Percentiles rank a stretch among this genome's conserved stretches.
These are phyloP conservation scores for Musa acuminata DNA, from an alignment of 176 grass and related monocot species.

Conservation along the genomic window DNA sequence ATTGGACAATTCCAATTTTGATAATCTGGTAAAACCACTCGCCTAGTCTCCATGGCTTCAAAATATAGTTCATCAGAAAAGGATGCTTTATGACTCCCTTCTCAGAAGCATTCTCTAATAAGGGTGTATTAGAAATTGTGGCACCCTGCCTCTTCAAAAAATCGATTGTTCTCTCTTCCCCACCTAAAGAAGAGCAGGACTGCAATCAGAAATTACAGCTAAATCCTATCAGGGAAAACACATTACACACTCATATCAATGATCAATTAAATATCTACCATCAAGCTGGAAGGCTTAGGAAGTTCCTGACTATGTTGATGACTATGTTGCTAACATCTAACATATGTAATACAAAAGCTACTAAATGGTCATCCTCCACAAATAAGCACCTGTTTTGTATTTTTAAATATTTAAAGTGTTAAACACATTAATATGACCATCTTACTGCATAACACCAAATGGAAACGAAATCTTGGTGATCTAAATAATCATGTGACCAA, in stretches of 20 bases:
- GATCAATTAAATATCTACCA: neutral
- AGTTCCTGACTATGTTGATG: neutral
- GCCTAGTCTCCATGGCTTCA: constrained; percentile 63
- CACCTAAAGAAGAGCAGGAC: constrained; percentile 33
- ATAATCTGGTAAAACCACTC: constrained; percentile 66
- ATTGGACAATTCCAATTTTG: constrained; percentile 81
- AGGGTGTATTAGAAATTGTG: constrained; percentile 27
- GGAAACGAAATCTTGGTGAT: no score
- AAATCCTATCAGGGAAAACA: neutral
- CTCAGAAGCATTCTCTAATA: constrained; percentile 52
- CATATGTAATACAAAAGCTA: no score
- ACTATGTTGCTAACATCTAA: no score
- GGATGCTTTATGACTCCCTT: constrained; percentile 57
- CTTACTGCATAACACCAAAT: no score
- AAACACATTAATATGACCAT: no score
- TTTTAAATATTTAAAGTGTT: neutral
- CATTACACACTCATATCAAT: neutral
- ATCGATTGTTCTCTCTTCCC: constrained; percentile 75
- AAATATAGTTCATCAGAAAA: constrained; percentile 73
- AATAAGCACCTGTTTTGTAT: no score
- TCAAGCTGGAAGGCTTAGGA: no score
- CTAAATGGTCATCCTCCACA: no score
- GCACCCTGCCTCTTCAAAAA: constrained; percentile 54
- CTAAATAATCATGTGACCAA: no score
- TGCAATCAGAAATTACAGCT: neutral